Percentiles rank a stretch among this genome's conserved stretches.
Evolutionary conservation across 2,329 filamentous ascomycete species (phyloP).

Genomic region (Endothia cerciana): DNA sequence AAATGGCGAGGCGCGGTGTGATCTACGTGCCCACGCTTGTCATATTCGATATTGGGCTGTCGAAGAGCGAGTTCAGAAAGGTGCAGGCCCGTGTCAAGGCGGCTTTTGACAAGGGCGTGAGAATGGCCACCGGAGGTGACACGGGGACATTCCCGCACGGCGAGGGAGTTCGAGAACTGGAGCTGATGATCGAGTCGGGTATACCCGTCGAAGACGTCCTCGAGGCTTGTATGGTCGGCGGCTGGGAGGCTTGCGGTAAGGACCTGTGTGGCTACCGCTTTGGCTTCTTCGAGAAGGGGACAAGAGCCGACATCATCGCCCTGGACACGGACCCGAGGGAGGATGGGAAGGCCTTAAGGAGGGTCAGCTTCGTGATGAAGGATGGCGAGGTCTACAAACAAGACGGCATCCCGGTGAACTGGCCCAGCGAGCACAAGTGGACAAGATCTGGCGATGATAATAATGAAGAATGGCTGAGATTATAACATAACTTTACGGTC

Average conservation of each 20-base stretch:
- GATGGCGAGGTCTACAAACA: constrained; percentile 55
- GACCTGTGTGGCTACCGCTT: constrained; percentile 56
- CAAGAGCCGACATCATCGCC: constrained; percentile 56
- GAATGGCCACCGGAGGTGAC: constrained; percentile 56
- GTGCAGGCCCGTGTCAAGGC: constrained; percentile 44
- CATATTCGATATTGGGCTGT: constrained; percentile 41
- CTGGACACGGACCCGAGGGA: constrained; percentile 48
- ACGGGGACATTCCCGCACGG: constrained; percentile 59
- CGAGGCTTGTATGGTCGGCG: constrained; percentile 53
- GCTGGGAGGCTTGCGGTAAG: constrained; percentile 59
- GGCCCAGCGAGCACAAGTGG: constrained; percentile 26
- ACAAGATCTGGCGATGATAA: constrained; percentile 19
- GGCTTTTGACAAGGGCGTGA: constrained; percentile 52
- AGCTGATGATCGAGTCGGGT: constrained; percentile 56
- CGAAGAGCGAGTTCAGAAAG: constrained; percentile 32
- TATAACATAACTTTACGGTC: no score
- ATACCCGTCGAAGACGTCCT: constrained; percentile 54
- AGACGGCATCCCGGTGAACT: constrained; percentile 35
- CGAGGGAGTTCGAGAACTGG: constrained; percentile 55
- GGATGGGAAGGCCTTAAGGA: constrained; percentile 47
- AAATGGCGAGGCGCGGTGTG: constrained; percentile 47
- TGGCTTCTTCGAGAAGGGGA: constrained; percentile 54
- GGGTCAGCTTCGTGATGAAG: constrained; percentile 61
- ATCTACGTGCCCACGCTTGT: constrained; percentile 59
- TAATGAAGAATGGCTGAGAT: constrained; percentile 1